phyloP scores from a whole-genome alignment of 176 grass and related monocot genomes.

The Canna indica region DNA sequence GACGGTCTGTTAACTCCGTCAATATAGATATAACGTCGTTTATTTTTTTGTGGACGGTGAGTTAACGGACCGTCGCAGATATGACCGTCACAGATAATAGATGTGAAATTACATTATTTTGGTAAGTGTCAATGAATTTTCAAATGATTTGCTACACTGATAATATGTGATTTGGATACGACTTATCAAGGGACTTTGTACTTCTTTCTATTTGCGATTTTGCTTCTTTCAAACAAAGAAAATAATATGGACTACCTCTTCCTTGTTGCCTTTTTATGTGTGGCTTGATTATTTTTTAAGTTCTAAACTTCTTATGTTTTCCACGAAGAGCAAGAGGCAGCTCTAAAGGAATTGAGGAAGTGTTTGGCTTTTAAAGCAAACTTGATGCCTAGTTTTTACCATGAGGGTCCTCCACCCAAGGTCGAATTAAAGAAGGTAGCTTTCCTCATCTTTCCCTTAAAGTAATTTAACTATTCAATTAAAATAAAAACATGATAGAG shows the following conservation, averaged over 20 bases:
- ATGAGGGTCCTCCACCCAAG: conserved; percentile 69
- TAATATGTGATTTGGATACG: too few relatives aligned
- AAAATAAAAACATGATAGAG: neutral
- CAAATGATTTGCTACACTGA: too few relatives aligned
- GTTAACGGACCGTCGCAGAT: too few relatives aligned
- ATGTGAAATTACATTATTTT: too few relatives aligned
- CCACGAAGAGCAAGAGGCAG: conserved; percentile 90
- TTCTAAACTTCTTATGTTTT: conserved; percentile 10
- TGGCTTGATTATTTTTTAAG: neutral
- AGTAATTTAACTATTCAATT: neutral
- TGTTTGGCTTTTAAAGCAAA: conserved; percentile 76
- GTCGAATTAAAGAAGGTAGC: conserved; percentile 93
- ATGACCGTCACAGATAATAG: too few relatives aligned
- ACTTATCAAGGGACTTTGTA: too few relatives aligned
- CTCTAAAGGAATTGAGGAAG: conserved; percentile 81
- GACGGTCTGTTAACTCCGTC: too few relatives aligned
- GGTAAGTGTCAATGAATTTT: too few relatives aligned
- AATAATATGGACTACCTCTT: neutral
- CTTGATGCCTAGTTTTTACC: conserved; percentile 87
- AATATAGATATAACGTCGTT: too few relatives aligned
- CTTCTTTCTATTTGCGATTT: neutral
- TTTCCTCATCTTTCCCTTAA: neutral
- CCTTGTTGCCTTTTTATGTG: neutral
- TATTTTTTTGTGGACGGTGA: too few relatives aligned
- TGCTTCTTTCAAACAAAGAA: neutral